Evolutionary conservation across 768 basidiomycete species (phyloP), one percentile per base, ranked within the genome.

Genomic region (Boletus pseudopeckii): DNA sequence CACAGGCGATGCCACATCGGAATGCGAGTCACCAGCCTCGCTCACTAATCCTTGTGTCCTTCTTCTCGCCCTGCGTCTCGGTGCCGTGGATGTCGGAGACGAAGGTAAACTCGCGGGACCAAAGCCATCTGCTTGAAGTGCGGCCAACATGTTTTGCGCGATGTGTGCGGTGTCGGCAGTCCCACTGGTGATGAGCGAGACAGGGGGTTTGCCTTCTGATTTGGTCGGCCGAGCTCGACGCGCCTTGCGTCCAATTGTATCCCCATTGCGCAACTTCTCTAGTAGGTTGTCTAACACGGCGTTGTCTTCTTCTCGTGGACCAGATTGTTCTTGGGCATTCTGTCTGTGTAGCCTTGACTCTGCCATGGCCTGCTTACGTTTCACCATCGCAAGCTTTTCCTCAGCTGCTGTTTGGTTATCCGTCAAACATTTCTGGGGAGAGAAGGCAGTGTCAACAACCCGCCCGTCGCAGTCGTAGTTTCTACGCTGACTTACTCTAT

Each of bases 371-470:
- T 81, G 82, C 56, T 80, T 84, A 48, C 93, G 84, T 65, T 80
- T 85, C 71, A 92, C 85, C 46, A 77, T 59, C 0, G 85, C 84
- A 32, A 75, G 64, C 52, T 79, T 83, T 64, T 93, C 89, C 58
- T 93, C 89, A 0, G 83, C 84, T 14, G 80, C 76, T 0, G 81
- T 80, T 63, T 83, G 80, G 66, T 97, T 97, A 38, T 94, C 90
- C 15, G 67, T 53, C 68, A 88, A 88, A 69, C 91, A 95, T 89
- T 93, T 95, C 93, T 95, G 60, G 42, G 38, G 26, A 64, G 24
- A 54, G 7, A 34, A 45, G 10, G 32, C 18, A 48, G 34, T 42
- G 13, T 60, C 39, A 63, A 18, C 34, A 50, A 38, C 14, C 32
- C 15, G 18, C 47, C 13, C 2, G 18, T 48, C 57, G 42, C 10